Conservation (phyloP, 164 flowering plant genomes). For the Paratinospora sagittata region DNA sequence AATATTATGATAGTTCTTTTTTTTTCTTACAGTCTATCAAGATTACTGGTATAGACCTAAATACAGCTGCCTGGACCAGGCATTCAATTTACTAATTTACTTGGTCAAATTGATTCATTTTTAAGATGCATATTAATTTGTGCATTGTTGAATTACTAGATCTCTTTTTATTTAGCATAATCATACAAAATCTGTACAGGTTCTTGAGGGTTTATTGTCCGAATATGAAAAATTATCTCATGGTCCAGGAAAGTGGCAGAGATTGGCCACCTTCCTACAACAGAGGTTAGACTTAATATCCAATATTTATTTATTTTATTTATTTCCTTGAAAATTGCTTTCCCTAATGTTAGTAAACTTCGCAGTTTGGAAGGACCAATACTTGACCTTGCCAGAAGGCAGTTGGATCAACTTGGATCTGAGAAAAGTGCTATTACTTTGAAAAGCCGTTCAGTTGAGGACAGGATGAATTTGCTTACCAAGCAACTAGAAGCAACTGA, state of each 20-base stretch:
- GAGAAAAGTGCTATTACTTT: conserved; percentile 73
- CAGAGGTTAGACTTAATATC: conserved; percentile 51
- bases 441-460: conserved; percentile 80
- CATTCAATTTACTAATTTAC: not conserved
- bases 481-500: conserved; percentile 90
- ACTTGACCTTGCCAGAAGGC: conserved; percentile 65
- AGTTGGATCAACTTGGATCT: conserved; percentile 57
- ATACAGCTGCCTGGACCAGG: not conserved
- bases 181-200: conserved; percentile 33
- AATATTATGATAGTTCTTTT: no score
- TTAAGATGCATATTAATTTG: not conserved
- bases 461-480: conserved; percentile 55
- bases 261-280: conserved; percentile 57
- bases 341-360: conserved; percentile 11
- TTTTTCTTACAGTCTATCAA: no score
- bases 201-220: conserved; percentile 68
- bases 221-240: conserved; percentile 74
- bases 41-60: not conserved
- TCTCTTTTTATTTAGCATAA: not conserved
- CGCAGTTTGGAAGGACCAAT: conserved; percentile 89
- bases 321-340: not conserved
- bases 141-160: not conserved
- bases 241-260: conserved; percentile 96
- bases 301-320: not conserved
- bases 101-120: not conserved